These are phyloP conservation scores for Phytopythium ostracodes DNA, from an alignment of 352 stramenopile genomes.

Conservation along the genomic window DNA sequence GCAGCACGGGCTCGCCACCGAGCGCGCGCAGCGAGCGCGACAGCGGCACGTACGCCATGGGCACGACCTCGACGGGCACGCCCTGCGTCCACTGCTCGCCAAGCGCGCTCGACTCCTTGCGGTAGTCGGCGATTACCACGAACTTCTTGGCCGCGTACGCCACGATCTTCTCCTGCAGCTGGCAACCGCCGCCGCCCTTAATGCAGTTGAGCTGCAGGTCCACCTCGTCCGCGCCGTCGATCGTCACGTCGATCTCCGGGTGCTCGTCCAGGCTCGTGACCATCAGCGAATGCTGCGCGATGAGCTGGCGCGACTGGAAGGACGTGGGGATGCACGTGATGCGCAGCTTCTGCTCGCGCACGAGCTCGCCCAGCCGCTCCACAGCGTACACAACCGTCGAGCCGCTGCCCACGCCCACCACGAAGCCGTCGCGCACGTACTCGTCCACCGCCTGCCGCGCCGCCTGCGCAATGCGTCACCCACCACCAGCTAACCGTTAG, in stretches of 20 bases:
- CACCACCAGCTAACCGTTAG: background rate
- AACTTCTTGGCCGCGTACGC: constrained; percentile 95
- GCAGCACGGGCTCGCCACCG: constrained; percentile 52
- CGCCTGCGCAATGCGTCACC: constrained; percentile 28
- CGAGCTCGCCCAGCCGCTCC: constrained; percentile 93
- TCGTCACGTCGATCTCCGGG: constrained; percentile 96
- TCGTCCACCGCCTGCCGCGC: constrained; percentile 89
- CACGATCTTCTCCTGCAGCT: constrained; percentile 94
- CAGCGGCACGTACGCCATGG: constrained; percentile 96
- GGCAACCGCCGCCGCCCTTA: constrained; percentile 96
- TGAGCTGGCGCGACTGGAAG: constrained; percentile 95
- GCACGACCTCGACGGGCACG: constrained; percentile 96
- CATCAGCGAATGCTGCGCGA: constrained; percentile 70
- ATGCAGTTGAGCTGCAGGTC: constrained; percentile 97
- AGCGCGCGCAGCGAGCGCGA: constrained; percentile 69
- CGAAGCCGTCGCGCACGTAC: constrained; percentile 92
- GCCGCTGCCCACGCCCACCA: constrained; percentile 97
- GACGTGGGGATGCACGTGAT: constrained; percentile 98
- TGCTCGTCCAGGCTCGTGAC: constrained; percentile 79
- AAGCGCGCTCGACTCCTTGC: constrained; percentile 87
- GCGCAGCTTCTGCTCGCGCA: constrained; percentile 89
- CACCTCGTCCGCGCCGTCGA: constrained; percentile 98
- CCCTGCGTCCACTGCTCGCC: constrained; percentile 87
- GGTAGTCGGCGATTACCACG: constrained; percentile 96
- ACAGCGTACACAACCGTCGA: constrained; percentile 98